Conservation (phyloP, 2,329 filamentous ascomycete species). For the Exophiala sp. region DNA sequence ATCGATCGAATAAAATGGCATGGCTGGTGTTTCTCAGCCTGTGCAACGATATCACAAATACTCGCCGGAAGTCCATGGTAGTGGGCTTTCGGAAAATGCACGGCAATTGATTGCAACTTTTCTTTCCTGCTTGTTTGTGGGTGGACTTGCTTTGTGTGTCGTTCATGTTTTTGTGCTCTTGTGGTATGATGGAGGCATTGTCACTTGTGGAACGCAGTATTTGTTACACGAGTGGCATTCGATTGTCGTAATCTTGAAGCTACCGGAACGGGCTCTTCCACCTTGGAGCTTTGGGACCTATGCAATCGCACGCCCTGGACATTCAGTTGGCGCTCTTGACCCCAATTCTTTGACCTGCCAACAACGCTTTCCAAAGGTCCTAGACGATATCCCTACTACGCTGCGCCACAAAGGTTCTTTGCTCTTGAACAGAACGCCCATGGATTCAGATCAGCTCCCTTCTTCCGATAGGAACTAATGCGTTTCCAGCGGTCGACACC, state of each 20-base stretch:
- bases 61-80: constrained; percentile 8
- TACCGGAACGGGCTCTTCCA: background rate
- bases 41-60: constrained; percentile 17
- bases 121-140: constrained; percentile 6
- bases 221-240: background rate
- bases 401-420: no score
- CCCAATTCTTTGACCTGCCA: no score
- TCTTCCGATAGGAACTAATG: constrained; percentile 1
- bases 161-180: background rate
- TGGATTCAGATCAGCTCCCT: constrained; percentile 3
- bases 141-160: background rate
- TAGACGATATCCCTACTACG: no score
- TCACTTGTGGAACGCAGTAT: background rate
- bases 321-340: no score
- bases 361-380: no score
- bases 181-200: background rate
- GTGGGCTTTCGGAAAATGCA: constrained; percentile 11
- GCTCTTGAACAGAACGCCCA: background rate
- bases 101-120: constrained; percentile 12
- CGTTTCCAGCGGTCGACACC: constrained; percentile 2
- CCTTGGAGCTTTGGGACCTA: background rate
- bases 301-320: no score
- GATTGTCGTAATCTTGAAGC: background rate
- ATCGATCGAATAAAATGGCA: constrained; percentile 11
- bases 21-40: constrained; percentile 16